Conservation (phyloP, 257 asterid genomes). For the Paulownia fortunei region DNA sequence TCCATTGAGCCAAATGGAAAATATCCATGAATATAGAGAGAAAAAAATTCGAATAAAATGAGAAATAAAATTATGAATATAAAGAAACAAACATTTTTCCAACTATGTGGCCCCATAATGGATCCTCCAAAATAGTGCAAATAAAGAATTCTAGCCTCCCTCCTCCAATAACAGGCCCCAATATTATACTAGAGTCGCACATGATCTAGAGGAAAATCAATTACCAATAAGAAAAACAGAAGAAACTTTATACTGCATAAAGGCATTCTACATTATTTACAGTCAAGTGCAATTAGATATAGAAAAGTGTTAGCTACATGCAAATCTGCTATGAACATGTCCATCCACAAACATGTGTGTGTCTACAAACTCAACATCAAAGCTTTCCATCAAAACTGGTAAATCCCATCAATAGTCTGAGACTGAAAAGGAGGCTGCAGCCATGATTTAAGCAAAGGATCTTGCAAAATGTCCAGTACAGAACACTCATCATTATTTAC, state of each 20-base stretch:
- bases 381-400: slow-evolving; percentile 37
- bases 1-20: not conserved
- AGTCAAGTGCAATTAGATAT: not conserved
- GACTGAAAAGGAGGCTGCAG: slow-evolving; percentile 37
- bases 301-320: not conserved
- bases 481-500: slow-evolving; percentile 19
- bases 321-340: not conserved
- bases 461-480: slow-evolving; percentile 40
- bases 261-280: slow-evolving; percentile 4
- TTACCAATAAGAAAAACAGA: not conserved
- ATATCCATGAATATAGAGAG: too few relatives aligned
- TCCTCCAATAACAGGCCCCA: too few relatives aligned
- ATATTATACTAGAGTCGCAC: too few relatives aligned
- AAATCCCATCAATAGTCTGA: slow-evolving; percentile 52
- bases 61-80: not conserved
- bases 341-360: not conserved
- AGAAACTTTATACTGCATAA: not conserved
- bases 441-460: slow-evolving; percentile 44
- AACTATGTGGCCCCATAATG: too few relatives aligned
- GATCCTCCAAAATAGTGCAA: not conserved
- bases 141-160: not conserved
- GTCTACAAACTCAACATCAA: not conserved
- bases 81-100: not conserved
- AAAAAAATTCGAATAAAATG: not conserved
- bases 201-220: not conserved